Percentiles rank a stretch among this genome's conserved stretches.
Conservation (phyloP, 2,329 filamentous ascomycete species). For the Trichothecium sympodiale region DNA sequence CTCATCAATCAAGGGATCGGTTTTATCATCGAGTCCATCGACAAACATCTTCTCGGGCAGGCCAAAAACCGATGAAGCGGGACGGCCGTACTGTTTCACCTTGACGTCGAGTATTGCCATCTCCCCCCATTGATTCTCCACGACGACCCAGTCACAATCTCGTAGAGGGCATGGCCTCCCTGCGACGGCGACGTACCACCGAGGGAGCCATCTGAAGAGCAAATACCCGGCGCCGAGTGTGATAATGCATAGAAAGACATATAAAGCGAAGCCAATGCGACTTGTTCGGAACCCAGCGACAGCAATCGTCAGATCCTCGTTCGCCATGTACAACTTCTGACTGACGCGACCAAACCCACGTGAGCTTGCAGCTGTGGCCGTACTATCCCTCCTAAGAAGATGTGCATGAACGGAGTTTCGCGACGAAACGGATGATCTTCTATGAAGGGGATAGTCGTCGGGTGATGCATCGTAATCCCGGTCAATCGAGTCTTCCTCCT, state of each 20-base stretch:
- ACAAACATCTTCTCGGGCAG: constrained; percentile 47
- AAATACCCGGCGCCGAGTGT: constrained; percentile 75
- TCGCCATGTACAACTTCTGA: constrained; percentile 88
- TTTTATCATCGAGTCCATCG: constrained; percentile 45
- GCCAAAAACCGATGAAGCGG: constrained; percentile 56
- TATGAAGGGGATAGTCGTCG: constrained; percentile 39
- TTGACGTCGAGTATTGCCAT: constrained; percentile 66
- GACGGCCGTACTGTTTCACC: constrained; percentile 39
- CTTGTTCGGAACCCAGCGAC: constrained; percentile 86
- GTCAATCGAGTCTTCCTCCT: constrained; percentile 27
- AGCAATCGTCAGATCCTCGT: constrained; percentile 88
- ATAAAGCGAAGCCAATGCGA: constrained; percentile 53
- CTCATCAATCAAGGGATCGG: constrained; percentile 63
- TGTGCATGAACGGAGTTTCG: constrained; percentile 47
- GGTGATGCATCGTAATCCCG: constrained; percentile 27
- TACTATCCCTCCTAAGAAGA: constrained; percentile 62
- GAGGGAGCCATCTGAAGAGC: constrained; percentile 79
- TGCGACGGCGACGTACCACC: constrained; percentile 69
- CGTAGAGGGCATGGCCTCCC: constrained; percentile 59
- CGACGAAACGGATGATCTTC: constrained; percentile 52
- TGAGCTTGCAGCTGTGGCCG: constrained; percentile 55
- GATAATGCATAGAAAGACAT: constrained; percentile 57
- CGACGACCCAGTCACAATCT: constrained; percentile 80
- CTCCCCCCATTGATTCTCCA: constrained; percentile 97
- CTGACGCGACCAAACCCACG: constrained; percentile 54